Conservation (phyloP, 371 early-diverging fungal species). For the Apophysomyces ossiformis region DNA sequence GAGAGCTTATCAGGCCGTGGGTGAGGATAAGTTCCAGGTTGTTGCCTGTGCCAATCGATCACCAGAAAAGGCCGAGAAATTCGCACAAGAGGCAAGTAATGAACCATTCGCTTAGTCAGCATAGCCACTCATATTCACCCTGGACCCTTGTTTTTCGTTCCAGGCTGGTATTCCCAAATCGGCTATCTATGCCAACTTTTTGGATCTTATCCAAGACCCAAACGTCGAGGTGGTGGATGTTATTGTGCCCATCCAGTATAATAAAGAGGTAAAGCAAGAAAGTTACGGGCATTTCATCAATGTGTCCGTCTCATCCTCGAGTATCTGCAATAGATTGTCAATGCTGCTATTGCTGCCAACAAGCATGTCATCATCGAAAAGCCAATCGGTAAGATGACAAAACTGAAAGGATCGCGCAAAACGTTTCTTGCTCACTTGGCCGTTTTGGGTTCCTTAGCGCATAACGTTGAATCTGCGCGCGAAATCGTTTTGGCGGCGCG, state of each 20-base stretch:
- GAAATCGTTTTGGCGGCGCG: slow-evolving; percentile 40
- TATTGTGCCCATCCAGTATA: slow-evolving; percentile 49
- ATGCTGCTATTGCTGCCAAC: slow-evolving; percentile 47
- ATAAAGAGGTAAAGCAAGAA: slow-evolving; percentile 34
- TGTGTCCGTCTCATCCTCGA: too few relatives aligned
- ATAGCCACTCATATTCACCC: background rate
- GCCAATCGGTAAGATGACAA: slow-evolving; percentile 43
- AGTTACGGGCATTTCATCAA: too few relatives aligned
- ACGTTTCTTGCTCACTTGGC: too few relatives aligned
- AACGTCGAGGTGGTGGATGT: slow-evolving; percentile 47
- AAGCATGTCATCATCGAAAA: slow-evolving; percentile 57
- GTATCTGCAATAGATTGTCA: slow-evolving; percentile 28
- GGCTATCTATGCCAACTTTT: slow-evolving; percentile 44
- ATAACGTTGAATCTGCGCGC: slow-evolving; percentile 46
- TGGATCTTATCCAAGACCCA: slow-evolving; percentile 45
- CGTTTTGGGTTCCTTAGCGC: slow-evolving; percentile 27
- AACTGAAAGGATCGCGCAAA: too few relatives aligned
- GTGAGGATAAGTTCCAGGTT: slow-evolving; percentile 44
- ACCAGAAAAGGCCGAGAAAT: slow-evolving; percentile 51
- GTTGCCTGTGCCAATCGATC: slow-evolving; percentile 57
- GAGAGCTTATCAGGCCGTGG: slow-evolving; percentile 43
- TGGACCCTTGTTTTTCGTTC: background rate
- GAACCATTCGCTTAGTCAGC: background rate
- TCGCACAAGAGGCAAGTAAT: slow-evolving; percentile 13
- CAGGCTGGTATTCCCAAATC: slow-evolving; percentile 51